Evolutionary conservation across 106 monocot species (phyloP).

Genomic region (Chionographis japonica): DNA sequence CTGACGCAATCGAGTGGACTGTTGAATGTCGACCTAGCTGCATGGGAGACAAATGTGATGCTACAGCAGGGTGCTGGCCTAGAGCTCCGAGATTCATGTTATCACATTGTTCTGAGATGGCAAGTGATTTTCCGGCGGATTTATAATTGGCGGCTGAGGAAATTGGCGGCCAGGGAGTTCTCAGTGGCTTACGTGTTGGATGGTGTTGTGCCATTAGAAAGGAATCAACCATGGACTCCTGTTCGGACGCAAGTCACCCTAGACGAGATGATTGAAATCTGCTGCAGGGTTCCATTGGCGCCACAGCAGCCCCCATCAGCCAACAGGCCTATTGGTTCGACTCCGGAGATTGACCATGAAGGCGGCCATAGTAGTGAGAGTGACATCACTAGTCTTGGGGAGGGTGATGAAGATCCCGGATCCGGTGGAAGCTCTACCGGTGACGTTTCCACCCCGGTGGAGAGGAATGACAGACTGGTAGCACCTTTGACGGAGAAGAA

Average conservation of each 20-base stretch:
- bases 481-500: no score
- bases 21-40: constrained; percentile 35
- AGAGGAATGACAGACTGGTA: no score
- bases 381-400: no score
- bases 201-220: not conserved
- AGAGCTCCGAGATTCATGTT: constrained; percentile 35
- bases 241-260: constrained; percentile 15
- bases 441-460: no score
- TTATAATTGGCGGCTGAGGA: constrained; percentile 60
- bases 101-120: constrained; percentile 65
- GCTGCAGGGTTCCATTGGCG: constrained; percentile 18
- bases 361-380: not conserved
- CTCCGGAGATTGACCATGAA: not conserved
- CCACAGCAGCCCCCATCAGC: not conserved
- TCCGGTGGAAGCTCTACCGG: no score
- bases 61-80: constrained; percentile 54
- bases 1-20: constrained; percentile 28
- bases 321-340: not conserved
- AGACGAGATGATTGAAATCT: constrained; percentile 60
- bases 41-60: constrained; percentile 47
- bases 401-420: no score
- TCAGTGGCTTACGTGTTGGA: constrained; percentile 48
- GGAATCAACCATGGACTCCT: constrained; percentile 9
- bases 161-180: constrained; percentile 17
- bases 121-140: constrained; percentile 61